Evolutionary conservation across 2,329 filamentous ascomycete genomes (phyloP).

Genomic region (Aschersonia sp.): DNA sequence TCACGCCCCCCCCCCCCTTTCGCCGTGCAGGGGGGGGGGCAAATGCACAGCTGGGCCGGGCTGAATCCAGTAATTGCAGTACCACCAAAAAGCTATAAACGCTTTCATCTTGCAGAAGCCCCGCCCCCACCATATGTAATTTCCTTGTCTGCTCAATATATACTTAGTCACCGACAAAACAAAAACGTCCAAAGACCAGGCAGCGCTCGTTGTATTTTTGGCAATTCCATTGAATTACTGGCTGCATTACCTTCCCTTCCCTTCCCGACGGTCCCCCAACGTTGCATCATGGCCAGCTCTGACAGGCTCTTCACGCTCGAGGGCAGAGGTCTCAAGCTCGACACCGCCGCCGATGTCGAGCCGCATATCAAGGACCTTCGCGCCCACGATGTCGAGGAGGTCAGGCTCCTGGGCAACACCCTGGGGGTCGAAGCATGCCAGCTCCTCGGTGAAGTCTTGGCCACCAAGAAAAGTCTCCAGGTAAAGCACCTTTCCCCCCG

Average conservation of each 20-base stretch:
- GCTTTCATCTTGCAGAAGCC: constrained; percentile 6
- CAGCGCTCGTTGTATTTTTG: too few species aligned
- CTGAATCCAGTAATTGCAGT: too few species aligned
- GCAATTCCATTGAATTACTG: too few species aligned
- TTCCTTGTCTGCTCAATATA: not conserved
- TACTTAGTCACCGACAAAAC: not conserved
- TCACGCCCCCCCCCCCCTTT: too few species aligned
- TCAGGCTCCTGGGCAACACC: constrained; percentile 81
- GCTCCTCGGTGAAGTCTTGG: constrained; percentile 67
- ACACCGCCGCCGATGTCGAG: constrained; percentile 75
- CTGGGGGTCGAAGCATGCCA: constrained; percentile 80
- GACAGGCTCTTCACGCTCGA: constrained; percentile 75
- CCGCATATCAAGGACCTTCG: constrained; percentile 65
- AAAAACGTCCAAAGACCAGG: too few species aligned
- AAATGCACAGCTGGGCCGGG: too few species aligned
- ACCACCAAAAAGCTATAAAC: not conserved
- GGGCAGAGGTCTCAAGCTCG: constrained; percentile 83
- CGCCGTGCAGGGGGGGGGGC: too few species aligned
- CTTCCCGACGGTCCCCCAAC: not conserved
- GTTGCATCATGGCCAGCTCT: constrained; percentile 13
- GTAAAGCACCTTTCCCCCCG: constrained; percentile 22
- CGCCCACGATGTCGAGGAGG: constrained; percentile 66
- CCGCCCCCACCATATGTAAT: constrained; percentile 14
- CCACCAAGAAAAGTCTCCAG: constrained; percentile 70
- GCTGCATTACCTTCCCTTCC: not conserved